phyloP scores from a whole-genome alignment of 306 rosid genomes.

The Prunus mume region DNA sequence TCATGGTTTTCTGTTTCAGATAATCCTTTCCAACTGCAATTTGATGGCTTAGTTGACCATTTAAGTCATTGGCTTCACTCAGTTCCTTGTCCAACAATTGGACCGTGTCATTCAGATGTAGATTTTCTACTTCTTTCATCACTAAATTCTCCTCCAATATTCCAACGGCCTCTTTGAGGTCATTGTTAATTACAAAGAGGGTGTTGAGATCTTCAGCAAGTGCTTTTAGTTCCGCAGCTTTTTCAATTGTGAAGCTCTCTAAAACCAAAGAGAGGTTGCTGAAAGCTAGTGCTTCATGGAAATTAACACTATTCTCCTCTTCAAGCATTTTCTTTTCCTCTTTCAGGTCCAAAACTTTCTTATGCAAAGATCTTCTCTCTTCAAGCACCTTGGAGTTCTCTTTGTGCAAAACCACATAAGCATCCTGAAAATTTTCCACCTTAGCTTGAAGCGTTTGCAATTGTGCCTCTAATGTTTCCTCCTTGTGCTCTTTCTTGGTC shows the following conservation, averaged over 20 bases:
- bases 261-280: constrained; percentile 50
- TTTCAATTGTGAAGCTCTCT: constrained; percentile 60
- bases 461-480: constrained; percentile 44
- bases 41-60: constrained; percentile 50
- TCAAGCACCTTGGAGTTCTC: constrained; percentile 56
- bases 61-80: constrained; percentile 43
- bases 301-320: constrained; percentile 49
- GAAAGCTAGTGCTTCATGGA: constrained; percentile 61
- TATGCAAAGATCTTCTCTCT: constrained; percentile 54
- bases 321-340: constrained; percentile 46
- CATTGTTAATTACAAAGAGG: constrained; percentile 46
- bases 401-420: constrained; percentile 46
- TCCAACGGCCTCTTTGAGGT: constrained; percentile 51
- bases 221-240: constrained; percentile 50
- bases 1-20: constrained; percentile 46
- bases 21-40: constrained; percentile 41
- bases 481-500: constrained; percentile 52
- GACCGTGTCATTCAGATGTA: constrained; percentile 45
- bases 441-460: constrained; percentile 46
- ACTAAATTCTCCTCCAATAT: constrained; percentile 48
- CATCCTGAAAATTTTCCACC: constrained; percentile 46
- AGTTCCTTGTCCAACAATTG: constrained; percentile 49
- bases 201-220: constrained; percentile 47
- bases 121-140: constrained; percentile 54
- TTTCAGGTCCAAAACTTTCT: constrained; percentile 52